Evolutionary conservation across 108 stramenopile genomes (phyloP).

Genomic region (Chaetoceros muelleri): DNA sequence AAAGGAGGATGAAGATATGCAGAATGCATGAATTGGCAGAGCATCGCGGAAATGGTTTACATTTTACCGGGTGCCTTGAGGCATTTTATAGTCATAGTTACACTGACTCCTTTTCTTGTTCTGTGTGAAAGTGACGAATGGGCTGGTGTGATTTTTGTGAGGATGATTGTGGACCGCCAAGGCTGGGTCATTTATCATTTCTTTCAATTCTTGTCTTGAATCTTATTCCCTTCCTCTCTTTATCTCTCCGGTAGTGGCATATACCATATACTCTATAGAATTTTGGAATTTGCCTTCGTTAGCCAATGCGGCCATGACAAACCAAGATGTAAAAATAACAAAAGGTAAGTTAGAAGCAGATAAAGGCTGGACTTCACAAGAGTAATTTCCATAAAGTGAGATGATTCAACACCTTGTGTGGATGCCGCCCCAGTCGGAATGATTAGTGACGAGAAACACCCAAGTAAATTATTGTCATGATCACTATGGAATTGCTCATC

Average conservation of each 20-base stretch:
- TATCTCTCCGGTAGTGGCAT: too few relatives aligned
- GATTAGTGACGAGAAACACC: constrained; percentile 1
- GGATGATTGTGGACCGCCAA: constrained; percentile 32
- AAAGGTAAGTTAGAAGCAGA: too few relatives aligned
- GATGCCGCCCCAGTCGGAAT: constrained; percentile 4
- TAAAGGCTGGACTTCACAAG: neutral
- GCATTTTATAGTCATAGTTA: neutral
- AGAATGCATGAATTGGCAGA: neutral
- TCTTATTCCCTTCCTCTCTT: too few relatives aligned
- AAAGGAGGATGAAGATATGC: neutral
- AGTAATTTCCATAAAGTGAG: neutral
- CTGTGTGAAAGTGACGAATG: too few relatives aligned
- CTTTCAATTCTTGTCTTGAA: too few relatives aligned
- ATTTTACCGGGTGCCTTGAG: neutral
- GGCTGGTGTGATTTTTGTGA: constrained; percentile 54
- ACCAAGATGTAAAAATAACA: too few relatives aligned
- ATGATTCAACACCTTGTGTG: constrained; percentile 6
- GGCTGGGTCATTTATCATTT: constrained; percentile 34
- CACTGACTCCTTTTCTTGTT: neutral
- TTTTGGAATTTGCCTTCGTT: too few relatives aligned
- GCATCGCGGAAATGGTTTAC: neutral
- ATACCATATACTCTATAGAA: too few relatives aligned
- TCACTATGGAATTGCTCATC: neutral
- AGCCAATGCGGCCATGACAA: too few relatives aligned
- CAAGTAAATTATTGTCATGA: constrained; percentile 7